Evolutionary conservation across 495 filamentous ascomycete genomes (phyloP).

Genomic region (Penicillium egyptiacum): DNA sequence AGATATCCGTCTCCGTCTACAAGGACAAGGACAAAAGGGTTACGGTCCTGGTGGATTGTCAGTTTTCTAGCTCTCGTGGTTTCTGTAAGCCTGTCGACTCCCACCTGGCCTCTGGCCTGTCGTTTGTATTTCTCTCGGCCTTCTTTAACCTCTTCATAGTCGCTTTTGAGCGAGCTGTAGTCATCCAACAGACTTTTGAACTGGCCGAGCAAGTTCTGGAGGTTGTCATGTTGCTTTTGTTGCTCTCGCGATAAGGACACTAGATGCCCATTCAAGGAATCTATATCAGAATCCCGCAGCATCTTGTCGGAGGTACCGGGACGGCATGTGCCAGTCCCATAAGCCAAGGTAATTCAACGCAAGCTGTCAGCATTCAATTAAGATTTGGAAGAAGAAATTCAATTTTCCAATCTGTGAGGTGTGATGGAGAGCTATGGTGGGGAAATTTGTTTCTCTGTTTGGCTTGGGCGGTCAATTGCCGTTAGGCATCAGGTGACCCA

Average conservation of each 20-base stretch:
- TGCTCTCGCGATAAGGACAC: conserved; percentile 30
- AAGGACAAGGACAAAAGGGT: conserved; percentile 59
- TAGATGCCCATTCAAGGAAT: conserved; percentile 33
- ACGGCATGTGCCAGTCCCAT: conserved; percentile 29
- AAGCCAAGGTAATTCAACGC: conserved; percentile 1
- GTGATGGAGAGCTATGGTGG: conserved; percentile 5
- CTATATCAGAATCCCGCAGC: conserved; percentile 43
- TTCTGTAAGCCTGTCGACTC: conserved; percentile 6
- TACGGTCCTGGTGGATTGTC: conserved; percentile 43
- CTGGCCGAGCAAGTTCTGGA: conserved; percentile 38
- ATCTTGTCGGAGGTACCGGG: conserved; percentile 28
- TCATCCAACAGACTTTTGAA: conserved; percentile 47
- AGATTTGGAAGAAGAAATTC: neutral
- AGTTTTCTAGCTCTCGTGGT: conserved; percentile 2
- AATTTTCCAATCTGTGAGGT: neutral
- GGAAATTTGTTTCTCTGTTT: conserved; percentile 23
- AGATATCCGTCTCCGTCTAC: conserved; percentile 64
- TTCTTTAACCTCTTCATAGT: conserved; percentile 58
- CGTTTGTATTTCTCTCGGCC: conserved; percentile 54
- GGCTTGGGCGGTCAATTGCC: conserved; percentile 17
- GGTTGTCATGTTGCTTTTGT: conserved; percentile 36
- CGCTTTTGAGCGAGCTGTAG: conserved; percentile 55
- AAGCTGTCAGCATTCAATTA: conserved; percentile 16
- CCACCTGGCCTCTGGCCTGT: conserved; percentile 50
- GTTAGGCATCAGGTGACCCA: conserved; percentile 15